These are phyloP conservation scores for Papiliotrema laurentii DNA, from an alignment of 1,284 basidiomycete genomes.

Conservation along the genomic window DNA sequence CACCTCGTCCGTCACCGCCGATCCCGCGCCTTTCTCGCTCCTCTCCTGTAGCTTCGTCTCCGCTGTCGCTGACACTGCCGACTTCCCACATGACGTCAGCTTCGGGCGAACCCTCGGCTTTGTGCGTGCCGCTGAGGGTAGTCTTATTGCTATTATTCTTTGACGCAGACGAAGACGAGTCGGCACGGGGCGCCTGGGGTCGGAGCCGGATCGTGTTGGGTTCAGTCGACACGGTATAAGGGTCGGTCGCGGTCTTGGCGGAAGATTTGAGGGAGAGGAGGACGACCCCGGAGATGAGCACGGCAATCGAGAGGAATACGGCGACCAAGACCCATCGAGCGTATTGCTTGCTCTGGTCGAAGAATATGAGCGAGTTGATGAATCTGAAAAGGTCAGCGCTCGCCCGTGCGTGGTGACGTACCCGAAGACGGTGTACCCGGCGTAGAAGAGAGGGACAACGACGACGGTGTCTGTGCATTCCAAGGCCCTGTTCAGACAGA, in stretches of 20 bases:
- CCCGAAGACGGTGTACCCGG: constrained; percentile 61
- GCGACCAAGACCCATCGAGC: constrained; percentile 74
- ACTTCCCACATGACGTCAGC: constrained; percentile 40
- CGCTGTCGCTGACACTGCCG: constrained; percentile 33
- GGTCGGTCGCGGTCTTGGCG: constrained; percentile 30
- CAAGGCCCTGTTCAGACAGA: constrained; percentile 80
- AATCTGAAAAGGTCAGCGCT: constrained; percentile 42
- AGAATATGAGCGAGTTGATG: constrained; percentile 68
- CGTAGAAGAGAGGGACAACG: constrained; percentile 69
- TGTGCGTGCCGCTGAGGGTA: constrained; percentile 1
- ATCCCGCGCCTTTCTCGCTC: constrained; percentile 17
- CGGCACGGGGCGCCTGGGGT: constrained; percentile 15
- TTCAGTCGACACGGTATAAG: constrained; percentile 24
- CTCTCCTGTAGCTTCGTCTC: constrained; percentile 22
- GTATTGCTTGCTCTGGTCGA: constrained; percentile 74
- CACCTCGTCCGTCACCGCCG: not conserved
- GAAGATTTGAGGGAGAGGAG: constrained; percentile 44
- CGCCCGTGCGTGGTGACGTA: constrained; percentile 37
- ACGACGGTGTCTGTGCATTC: constrained; percentile 60
- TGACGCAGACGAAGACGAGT: constrained; percentile 5
- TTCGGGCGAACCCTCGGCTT: constrained; percentile 6
- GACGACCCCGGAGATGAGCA: constrained; percentile 78
- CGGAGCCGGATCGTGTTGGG: constrained; percentile 27
- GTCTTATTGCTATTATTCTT: constrained; percentile 6
- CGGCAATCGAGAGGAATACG: constrained; percentile 74